Conservation (phyloP, 2,329 filamentous ascomycete genomes). For the Capronia epimyces region DNA sequence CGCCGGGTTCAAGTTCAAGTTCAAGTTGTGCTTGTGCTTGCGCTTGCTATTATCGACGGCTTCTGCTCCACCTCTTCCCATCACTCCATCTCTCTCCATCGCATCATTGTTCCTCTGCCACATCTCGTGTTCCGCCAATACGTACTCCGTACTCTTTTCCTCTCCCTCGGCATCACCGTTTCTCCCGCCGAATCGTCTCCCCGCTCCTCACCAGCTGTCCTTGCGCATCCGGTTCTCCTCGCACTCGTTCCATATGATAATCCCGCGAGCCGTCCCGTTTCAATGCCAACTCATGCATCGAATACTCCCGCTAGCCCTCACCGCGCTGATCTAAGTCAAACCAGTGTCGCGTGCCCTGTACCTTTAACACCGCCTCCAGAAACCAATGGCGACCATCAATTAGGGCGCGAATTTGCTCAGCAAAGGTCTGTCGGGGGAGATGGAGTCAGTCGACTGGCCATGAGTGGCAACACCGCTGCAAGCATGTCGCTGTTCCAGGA, state of each 20-base stretch:
- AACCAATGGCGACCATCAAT: conserved; percentile 9
- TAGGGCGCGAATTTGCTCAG: conserved; percentile 3
- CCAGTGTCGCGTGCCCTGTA: conserved; percentile 20
- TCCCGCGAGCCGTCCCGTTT: conserved; percentile 13
- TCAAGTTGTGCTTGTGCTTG: not conserved
- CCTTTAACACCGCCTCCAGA: conserved; percentile 24
- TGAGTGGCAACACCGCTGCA: conserved; percentile 26
- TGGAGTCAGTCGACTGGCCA: conserved; percentile 10
- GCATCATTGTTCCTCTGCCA: conserved; percentile 5
- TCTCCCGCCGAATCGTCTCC: not conserved
- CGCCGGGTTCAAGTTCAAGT: not conserved
- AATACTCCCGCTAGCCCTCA: conserved; percentile 14
- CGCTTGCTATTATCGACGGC: not conserved
- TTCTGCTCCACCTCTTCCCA: not conserved
- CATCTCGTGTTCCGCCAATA: conserved; percentile 9
- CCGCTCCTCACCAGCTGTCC: not conserved
- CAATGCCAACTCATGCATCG: conserved; percentile 29
- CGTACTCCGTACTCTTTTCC: not conserved
- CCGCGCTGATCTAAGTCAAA: conserved; percentile 15
- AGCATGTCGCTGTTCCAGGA: conserved; percentile 29
- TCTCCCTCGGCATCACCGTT: not conserved
- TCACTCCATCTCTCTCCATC: conserved; percentile 6
- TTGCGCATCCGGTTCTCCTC: not conserved
- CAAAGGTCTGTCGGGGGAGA: conserved; percentile 6
- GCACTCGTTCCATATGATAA: conserved; percentile 25